Conservation (phyloP, 192 early-diverging fungal genomes). For the Rhizoclosmatium globosum region DNA sequence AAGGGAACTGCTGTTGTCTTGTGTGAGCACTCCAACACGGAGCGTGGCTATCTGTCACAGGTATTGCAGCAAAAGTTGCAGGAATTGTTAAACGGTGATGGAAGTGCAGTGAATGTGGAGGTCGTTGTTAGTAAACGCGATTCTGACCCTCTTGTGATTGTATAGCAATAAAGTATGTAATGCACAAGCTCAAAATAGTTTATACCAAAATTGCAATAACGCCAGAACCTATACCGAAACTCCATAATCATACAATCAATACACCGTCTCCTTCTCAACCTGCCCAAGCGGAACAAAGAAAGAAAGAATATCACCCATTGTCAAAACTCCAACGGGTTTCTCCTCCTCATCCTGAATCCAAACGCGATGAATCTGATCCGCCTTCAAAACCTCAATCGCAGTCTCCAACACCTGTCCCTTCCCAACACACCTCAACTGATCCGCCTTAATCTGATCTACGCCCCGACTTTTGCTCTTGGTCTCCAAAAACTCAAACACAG, state of each 20-base stretch:
- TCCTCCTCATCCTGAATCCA: slow-evolving; percentile 73
- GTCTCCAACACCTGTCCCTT: slow-evolving; percentile 52
- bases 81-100: slow-evolving; percentile 53
- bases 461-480: slow-evolving; percentile 42
- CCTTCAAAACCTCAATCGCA: slow-evolving; percentile 61
- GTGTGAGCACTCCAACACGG: slow-evolving; percentile 90
- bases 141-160: slow-evolving; percentile 75
- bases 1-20: slow-evolving; percentile 84
- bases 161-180: background rate
- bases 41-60: slow-evolving; percentile 82
- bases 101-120: slow-evolving; percentile 53
- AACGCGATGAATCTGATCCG: slow-evolving; percentile 62
- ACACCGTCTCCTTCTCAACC: background rate
- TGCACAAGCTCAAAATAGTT: too few relatives aligned
- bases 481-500: slow-evolving; percentile 72
- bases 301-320: slow-evolving; percentile 71
- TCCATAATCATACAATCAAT: background rate
- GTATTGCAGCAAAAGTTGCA: slow-evolving; percentile 71
- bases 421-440: slow-evolving; percentile 51
- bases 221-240: too few relatives aligned
- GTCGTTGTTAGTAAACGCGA: slow-evolving; percentile 79
- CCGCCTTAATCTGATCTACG: slow-evolving; percentile 62
- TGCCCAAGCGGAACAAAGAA: slow-evolving; percentile 51
- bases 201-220: too few relatives aligned
- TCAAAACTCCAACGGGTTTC: slow-evolving; percentile 73